phyloP scores from a whole-genome alignment of 225 moss, liverwort and hornwort genomes.

The Anthoceros angustus region DNA sequence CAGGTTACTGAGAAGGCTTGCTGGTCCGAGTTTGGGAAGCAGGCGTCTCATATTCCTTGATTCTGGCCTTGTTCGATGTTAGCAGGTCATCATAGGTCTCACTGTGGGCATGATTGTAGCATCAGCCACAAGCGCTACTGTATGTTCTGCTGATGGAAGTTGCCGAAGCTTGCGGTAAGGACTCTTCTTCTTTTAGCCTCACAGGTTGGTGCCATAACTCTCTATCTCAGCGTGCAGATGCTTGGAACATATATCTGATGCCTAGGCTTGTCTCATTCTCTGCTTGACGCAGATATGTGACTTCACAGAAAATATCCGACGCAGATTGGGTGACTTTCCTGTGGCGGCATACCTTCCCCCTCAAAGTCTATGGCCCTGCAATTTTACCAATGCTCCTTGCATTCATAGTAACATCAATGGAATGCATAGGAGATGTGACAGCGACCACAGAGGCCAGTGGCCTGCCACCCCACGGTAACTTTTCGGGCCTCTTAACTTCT shows the following conservation, averaged over 20 bases:
- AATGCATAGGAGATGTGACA: conserved; percentile 83
- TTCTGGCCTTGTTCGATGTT: neutral
- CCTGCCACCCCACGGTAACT: conserved; percentile 43
- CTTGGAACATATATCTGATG: neutral
- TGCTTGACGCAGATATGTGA: conserved; percentile 40
- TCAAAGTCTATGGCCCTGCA: conserved; percentile 70
- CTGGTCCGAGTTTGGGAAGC: neutral
- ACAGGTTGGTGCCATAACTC: neutral
- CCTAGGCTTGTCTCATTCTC: neutral
- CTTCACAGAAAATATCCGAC: conserved; percentile 20
- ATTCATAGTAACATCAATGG: conserved; percentile 74
- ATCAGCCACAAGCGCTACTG: conserved; percentile 32
- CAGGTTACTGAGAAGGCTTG: neutral
- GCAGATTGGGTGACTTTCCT: conserved; percentile 75
- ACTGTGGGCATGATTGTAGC: conserved; percentile 63
- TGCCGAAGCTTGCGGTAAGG: conserved; percentile 12
- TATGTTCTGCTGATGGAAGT: conserved; percentile 15
- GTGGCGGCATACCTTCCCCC: conserved; percentile 40
- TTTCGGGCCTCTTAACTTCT: neutral
- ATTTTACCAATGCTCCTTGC: conserved; percentile 68
- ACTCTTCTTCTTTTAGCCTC: neutral
- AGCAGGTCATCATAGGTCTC: conserved; percentile 76
- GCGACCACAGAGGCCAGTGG: conserved; percentile 82
- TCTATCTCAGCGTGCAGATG: neutral
- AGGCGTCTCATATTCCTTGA: neutral